Percentiles rank a stretch among this genome's conserved stretches.
These are phyloP conservation scores for Mercurialis annua DNA, from an alignment of 345 rosid genomes.

Conservation along the genomic window DNA sequence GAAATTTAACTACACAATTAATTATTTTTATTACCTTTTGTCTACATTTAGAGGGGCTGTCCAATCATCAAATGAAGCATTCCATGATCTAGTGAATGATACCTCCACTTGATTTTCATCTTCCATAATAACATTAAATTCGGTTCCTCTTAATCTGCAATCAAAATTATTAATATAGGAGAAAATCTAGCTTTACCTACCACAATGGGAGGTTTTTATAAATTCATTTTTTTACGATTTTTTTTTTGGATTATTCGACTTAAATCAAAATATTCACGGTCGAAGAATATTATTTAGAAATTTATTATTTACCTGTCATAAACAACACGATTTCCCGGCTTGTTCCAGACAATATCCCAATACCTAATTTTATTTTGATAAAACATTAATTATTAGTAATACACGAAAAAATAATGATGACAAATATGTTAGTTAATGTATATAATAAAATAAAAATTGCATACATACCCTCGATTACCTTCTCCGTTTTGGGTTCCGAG, in stretches of 20 bases:
- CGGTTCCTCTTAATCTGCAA: slow-evolving; percentile 19
- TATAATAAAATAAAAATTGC: not conserved
- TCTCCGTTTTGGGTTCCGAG: slow-evolving; percentile 34
- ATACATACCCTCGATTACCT: slow-evolving; percentile 55
- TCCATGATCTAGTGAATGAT: slow-evolving; percentile 33
- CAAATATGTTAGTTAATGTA: not conserved
- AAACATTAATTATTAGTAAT: not conserved
- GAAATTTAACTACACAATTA: no score
- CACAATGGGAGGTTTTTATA: no score
- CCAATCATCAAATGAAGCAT: slow-evolving; percentile 12
- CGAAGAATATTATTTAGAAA: not conserved
- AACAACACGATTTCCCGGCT: slow-evolving; percentile 26
- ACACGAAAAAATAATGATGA: not conserved
- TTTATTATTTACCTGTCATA: slow-evolving; percentile 36
- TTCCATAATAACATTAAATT: slow-evolving; percentile 11
- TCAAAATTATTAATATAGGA: not conserved
- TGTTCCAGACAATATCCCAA: slow-evolving; percentile 83
- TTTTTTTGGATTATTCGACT: no score
- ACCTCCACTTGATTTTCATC: slow-evolving; percentile 23
- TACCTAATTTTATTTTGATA: slow-evolving; percentile 38
- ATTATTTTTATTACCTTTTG: slow-evolving; percentile 47
- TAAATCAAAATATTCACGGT: no score
- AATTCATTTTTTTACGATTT: no score
- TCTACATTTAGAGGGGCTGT: slow-evolving; percentile 70
- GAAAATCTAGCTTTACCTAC: no score